phyloP scores from a whole-genome alignment of 306 rosid species.

The Potentilla sterilis region DNA sequence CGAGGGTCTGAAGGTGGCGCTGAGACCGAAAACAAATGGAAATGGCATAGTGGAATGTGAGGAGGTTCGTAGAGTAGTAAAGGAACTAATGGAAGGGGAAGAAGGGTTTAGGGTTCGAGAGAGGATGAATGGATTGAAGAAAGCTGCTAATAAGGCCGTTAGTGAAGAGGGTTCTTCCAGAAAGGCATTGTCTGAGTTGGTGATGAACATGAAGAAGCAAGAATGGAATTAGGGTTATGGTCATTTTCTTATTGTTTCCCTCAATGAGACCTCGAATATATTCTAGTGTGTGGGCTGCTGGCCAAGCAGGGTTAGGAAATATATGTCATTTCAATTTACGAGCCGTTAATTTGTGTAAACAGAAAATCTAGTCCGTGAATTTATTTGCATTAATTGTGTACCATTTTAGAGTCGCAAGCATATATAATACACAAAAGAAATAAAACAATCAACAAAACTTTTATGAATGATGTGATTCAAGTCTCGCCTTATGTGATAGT shows the following conservation, averaged over 20 bases:
- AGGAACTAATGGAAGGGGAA: conserved; percentile 59
- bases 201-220: conserved; percentile 35
- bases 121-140: conserved; percentile 46
- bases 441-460: no score
- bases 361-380: background rate
- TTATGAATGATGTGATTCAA: no score
- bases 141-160: conserved; percentile 33
- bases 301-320: background rate
- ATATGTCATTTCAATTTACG: no score
- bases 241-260: background rate
- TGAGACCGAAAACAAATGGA: conserved; percentile 34
- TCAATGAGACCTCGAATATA: background rate
- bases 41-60: conserved; percentile 41
- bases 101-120: conserved; percentile 55
- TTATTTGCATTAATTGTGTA: background rate
- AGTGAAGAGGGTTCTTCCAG: conserved; percentile 47
- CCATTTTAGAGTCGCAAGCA: background rate
- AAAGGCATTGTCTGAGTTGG: conserved; percentile 37
- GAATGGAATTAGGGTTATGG: background rate
- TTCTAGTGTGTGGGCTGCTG: background rate
- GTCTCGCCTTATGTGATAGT: no score
- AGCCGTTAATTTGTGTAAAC: background rate
- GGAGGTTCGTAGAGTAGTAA: conserved; percentile 45
- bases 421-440: no score
- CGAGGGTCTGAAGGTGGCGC: conserved; percentile 36